These are phyloP conservation scores for Russula dissimulans DNA, from an alignment of 768 basidiomycete genomes.

Conservation along the genomic window DNA sequence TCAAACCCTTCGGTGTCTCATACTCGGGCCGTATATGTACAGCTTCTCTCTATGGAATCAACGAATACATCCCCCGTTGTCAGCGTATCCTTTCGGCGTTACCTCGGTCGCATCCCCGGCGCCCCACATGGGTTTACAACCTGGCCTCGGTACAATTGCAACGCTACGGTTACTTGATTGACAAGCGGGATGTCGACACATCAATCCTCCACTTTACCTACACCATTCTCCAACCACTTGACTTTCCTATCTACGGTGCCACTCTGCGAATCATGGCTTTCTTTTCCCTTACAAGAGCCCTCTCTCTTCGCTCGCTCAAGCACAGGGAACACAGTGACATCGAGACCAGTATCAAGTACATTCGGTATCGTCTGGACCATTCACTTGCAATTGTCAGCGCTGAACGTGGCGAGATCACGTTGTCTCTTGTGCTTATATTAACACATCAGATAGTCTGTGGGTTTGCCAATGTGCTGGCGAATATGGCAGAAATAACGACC, in stretches of 20 bases:
- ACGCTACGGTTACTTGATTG: neutral
- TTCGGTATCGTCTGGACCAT: neutral
- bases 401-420: neutral
- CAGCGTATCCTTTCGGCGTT: neutral
- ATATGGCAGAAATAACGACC: neutral
- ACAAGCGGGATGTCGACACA: neutral
- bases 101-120: neutral
- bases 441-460: neutral
- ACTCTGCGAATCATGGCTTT: neutral
- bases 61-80: neutral
- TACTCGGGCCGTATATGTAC: neutral
- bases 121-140: neutral
- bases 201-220: neutral
- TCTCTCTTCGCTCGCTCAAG: neutral
- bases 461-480: neutral
- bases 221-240: neutral
- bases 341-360: neutral
- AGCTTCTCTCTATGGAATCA: neutral
- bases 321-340: neutral
- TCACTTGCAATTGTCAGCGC: neutral
- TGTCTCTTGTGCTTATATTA: neutral
- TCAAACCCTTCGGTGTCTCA: too few relatives aligned
- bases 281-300: neutral
- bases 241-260: too few relatives aligned
- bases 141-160: neutral